Evolutionary conservation across 345 rosid species (phyloP).

Genomic region (Eucalyptus globulus): DNA sequence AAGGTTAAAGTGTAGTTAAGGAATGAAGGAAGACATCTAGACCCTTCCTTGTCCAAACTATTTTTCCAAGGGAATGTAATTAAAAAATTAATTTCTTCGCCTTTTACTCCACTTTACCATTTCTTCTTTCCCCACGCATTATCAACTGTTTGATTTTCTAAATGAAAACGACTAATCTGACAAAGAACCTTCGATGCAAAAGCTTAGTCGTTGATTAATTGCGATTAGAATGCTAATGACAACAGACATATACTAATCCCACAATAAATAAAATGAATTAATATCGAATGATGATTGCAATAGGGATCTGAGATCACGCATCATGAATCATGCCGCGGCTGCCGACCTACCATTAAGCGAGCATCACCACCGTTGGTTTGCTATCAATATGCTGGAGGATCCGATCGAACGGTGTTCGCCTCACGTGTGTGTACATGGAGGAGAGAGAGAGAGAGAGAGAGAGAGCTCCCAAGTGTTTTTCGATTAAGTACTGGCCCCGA

Average conservation of each 20-base stretch:
- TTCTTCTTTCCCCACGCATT: not conserved
- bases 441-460: not conserved
- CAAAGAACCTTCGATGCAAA: not conserved
- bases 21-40: not conserved
- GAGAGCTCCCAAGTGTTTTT: not conserved
- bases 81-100: not conserved
- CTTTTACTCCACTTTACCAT: not conserved
- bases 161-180: not conserved
- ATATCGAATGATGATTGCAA: not conserved
- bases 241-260: not conserved
- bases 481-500: not conserved
- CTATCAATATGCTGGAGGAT: not conserved
- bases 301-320: not conserved
- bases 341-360: not conserved
- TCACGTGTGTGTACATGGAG: accelerated
- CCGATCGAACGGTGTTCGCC: not conserved
- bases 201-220: not conserved
- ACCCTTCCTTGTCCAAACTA: not conserved
- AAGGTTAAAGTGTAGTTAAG: not conserved
- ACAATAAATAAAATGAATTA: not conserved
- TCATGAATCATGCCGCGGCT: not conserved
- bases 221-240: not conserved
- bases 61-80: not conserved
- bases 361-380: not conserved
- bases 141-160: not conserved